Conservation (phyloP, 257 asterid genomes). For the Salvia rosmarinus region DNA sequence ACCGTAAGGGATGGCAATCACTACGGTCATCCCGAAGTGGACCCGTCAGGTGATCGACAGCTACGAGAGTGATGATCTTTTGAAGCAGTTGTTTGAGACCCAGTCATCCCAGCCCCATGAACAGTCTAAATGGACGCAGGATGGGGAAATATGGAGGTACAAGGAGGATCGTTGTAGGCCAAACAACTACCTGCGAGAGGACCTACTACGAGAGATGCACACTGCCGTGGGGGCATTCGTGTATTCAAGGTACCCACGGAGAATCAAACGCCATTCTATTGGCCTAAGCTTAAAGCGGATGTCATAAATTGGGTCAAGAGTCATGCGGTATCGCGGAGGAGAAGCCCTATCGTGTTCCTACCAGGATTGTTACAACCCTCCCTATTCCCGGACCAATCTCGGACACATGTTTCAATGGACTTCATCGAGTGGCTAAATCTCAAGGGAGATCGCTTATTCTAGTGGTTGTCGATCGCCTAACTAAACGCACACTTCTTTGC, state of each 20-base stretch:
- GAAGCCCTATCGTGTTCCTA: neutral
- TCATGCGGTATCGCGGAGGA: neutral
- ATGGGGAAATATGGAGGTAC: too few species aligned
- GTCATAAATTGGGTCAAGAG: neutral
- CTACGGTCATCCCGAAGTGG: neutral
- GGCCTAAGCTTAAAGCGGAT: slow-evolving; percentile 16
- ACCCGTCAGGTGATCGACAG: neutral
- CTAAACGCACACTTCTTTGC: neutral
- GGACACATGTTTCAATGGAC: slow-evolving; percentile 2
- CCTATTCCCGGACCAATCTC: neutral
- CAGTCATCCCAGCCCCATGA: too few species aligned
- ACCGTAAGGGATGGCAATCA: neutral
- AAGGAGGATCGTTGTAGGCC: too few species aligned
- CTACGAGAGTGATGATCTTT: neutral
- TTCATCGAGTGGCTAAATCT: slow-evolving; percentile 2
- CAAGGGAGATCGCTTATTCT: neutral
- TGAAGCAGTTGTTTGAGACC: too few species aligned
- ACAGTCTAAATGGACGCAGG: too few species aligned
- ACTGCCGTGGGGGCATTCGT: slow-evolving; percentile 8
- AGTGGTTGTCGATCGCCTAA: neutral
- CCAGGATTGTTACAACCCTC: slow-evolving; percentile 7
- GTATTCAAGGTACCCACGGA: neutral
- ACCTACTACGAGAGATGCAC: too few species aligned
- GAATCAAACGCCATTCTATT: neutral
- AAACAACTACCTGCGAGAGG: too few species aligned